These are phyloP conservation scores for Agaricus blazei DNA, from an alignment of 768 basidiomycete species.

Conservation along the genomic window DNA sequence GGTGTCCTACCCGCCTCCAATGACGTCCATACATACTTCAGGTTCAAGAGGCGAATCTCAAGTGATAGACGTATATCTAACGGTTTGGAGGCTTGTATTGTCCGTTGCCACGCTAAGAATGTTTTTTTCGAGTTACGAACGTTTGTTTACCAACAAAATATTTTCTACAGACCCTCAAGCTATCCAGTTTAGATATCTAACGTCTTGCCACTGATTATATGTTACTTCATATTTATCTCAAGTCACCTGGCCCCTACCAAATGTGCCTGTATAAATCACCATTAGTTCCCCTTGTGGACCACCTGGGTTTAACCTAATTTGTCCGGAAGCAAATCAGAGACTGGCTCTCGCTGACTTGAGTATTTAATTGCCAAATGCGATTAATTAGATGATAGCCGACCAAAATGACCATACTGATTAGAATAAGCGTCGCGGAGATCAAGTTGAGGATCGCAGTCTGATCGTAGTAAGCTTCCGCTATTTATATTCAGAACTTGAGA, in stretches of 20 bases:
- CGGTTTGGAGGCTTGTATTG: no score
- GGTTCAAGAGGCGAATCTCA: neutral
- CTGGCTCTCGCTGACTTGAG: constrained; percentile 8
- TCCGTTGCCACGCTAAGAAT: no score
- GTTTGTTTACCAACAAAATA: no score
- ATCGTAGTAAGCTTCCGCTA: neutral
- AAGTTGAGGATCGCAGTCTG: constrained; percentile 11
- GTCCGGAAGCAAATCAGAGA: constrained; percentile 6
- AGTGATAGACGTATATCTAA: no score
- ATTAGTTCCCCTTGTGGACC: neutral
- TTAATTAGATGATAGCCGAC: constrained; percentile 9
- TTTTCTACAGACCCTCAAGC: no score
- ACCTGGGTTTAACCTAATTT: constrained; percentile 9
- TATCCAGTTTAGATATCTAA: no score
- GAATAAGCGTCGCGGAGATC: neutral
- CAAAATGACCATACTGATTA: constrained; percentile 10
- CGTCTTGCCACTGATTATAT: no score
- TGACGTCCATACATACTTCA: neutral
- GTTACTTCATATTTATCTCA: no score
- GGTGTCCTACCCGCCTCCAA: no score
- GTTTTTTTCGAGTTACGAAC: no score
- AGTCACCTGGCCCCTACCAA: no score
- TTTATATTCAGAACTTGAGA: no score
- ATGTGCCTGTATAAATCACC: constrained; percentile 3
- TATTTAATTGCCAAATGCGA: neutral